Evolutionary conservation across 2,329 filamentous ascomycete genomes (phyloP), one percentile per base, ranked within the genome.

Genomic region (Verruconis gallopava): DNA sequence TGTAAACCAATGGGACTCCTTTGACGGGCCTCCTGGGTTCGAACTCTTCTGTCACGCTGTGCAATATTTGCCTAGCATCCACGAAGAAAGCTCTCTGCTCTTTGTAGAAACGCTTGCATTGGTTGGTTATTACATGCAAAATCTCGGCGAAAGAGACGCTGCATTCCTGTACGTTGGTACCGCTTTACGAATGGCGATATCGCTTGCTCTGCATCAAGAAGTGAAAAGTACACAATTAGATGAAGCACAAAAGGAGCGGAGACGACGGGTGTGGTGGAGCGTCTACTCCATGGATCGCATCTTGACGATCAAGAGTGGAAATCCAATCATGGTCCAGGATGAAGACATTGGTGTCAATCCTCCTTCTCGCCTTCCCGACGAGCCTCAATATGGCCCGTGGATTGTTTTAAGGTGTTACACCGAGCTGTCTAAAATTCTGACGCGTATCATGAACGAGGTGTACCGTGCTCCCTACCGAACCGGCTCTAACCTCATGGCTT

Each of bases 41-140:
- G 63, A 65, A 12, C 75, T 70, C 46, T 75, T 75, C 51, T 64
- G 65, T 15, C 61, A 67, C 40, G 68, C 71, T 0, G 47, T 74
- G 19, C 62, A 65, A 19, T 63, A 73, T 3, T 56, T 75, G 15
- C 72, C 72, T 1, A 70, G 73, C 37, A 63, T 71, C 2, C 68
- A 75, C 42, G 71, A 73, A 47, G 65, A 72, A 39, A 69, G 68
- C 0, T 73, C 69, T 0, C 63, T 73, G 2, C 55, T 70, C 14
- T 72, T 71, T 33, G 69, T 74, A 2, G 71, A 74, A 50, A 69
- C 72, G 1, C 55, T 75, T 5, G 67, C 68, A 5, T 63, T 73
- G 37, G 63, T 71, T 1, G 70, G 69, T 12, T 73, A 73, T 48
- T 75, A 72, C 33, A 66, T 75, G 63, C 71, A 74, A 46, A 73